Base-by-base conservation (phyloP, 169 alveolate genomes). In the Eimeria acervulina region DNA sequence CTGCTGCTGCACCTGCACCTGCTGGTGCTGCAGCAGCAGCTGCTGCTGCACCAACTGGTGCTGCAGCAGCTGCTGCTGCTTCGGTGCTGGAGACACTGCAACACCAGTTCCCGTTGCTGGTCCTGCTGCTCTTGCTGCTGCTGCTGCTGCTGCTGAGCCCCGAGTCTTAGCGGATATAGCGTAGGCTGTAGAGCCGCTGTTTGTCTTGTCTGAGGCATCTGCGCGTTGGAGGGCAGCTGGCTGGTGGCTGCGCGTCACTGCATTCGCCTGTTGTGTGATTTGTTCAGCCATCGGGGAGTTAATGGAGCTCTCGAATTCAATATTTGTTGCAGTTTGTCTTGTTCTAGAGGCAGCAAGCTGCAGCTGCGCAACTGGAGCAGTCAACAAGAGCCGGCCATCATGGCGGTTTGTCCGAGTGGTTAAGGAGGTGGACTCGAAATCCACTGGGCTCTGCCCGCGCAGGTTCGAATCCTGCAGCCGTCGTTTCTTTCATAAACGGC, bases 401-500 rank as follows among this genome's bases (percentile, higher is more conserved):
- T 92, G 96, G 68, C 68, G 68, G 68, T 59, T 1, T 59, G 68
- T 59, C 68, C 68, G 68, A 59, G 68, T 59, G 68, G 96, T 92
- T 92, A 92, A 92, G 96, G 96, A 92, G 96, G 88, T 80, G 85
- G 96, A 92, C 96, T 92, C 84, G 96, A 94, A 94, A 94, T 94
- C 97, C 93, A 88, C 92, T 98, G 99, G 99, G 99, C 98, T 98
- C 99, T 98, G 98, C 99, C 99, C 99, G 99, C 99, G 99, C 99
- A 98, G 99, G 99, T 98, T 98, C 99, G 98, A 98, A 98, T 98
- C 99, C 99, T 98, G 99, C 99, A 96, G 99, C 96, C 95, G 96
- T 84, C 96, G 96, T 21, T 61, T 55, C 21, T 59, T 59, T n/a
- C 2, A 13, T 7, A 7, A 55, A 55, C 26, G 1, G 15, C 12